A percentile compares a stretch with the other conserved stretches of the same genome.
These are phyloP conservation scores for Oryza longistaminata DNA, from an alignment of 176 grass and related monocot species.

Conservation along the genomic window DNA sequence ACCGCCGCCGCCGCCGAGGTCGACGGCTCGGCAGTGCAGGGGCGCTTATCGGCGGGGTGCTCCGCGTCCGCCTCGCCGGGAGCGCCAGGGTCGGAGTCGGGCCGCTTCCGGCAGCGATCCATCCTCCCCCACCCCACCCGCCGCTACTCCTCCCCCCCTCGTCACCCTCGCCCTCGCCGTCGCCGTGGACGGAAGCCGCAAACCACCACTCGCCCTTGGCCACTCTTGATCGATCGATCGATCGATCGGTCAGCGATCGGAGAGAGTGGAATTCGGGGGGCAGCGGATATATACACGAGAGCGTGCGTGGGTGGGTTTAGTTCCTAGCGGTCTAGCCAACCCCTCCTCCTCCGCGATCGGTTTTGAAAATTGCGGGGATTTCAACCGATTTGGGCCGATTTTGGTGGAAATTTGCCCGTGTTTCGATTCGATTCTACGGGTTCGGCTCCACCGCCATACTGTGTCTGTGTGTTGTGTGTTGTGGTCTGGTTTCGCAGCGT, in stretches of 20 bases:
- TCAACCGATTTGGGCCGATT: constrained; percentile 21
- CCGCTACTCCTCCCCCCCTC: not conserved
- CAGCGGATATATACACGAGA: constrained; percentile 24
- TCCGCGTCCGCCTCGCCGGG: constrained; percentile 46
- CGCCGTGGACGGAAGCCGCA: constrained; percentile 21
- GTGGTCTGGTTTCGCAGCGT: not conserved
- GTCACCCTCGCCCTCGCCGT: too few relatives aligned
- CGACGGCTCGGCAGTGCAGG: constrained; percentile 65
- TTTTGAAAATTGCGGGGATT: constrained; percentile 20
- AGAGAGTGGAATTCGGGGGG: constrained; percentile 17
- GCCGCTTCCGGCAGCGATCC: constrained; percentile 94
- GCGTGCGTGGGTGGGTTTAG: constrained; percentile 22
- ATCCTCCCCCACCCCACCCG: constrained; percentile 20
- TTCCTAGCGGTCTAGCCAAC: too few relatives aligned
- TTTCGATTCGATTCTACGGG: not conserved
- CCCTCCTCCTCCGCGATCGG: constrained; percentile 5
- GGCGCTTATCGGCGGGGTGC: constrained; percentile 80
- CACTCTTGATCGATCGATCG: constrained; percentile 31
- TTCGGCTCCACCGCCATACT: constrained; percentile 32
- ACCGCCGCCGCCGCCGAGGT: not conserved
- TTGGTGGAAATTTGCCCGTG: constrained; percentile 20
- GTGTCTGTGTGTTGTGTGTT: too few relatives aligned
- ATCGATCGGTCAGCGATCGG: not conserved
- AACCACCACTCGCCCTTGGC: not conserved
- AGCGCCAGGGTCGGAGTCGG: constrained; percentile 57